Evolutionary conservation across 208 protist species (phyloP), one percentile per base, ranked within the genome.

Genomic region (Acanthamoeba lugdunensis): DNA sequence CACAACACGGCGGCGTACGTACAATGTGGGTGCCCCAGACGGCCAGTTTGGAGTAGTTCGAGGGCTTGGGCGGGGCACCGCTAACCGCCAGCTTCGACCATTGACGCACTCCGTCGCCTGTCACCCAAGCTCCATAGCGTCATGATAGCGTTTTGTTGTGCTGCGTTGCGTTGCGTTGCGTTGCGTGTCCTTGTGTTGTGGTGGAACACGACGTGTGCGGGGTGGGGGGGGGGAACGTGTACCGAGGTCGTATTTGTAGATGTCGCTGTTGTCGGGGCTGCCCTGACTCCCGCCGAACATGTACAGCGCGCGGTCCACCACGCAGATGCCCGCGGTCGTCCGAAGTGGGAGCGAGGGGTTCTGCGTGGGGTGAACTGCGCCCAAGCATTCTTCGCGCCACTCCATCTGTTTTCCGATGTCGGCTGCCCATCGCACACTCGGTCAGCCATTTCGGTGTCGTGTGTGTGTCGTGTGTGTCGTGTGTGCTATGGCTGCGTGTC

Each of bases 221-320:
- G 33, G 21, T 4, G 4, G 25, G 3, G 7, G 67, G 2, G 7
- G 5, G 28, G 28, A 33, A 21, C n/a, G 65, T 37, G 30, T 75
- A 77, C 69, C 69, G 69, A 81, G 30, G 16, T 81, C 73, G 41
- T 81, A 81, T 52, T 81, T 81, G 73, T 54, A 81, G 45, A 18
- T 45, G 28, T 81, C 45, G 73, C 21, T 52, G 21, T 18, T 54
- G 4, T 54, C 21, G 37, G 73, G 73, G 28, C 33, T 81, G 73
- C 73, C 73, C 41, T 48, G 7, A 9, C 73, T 81, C 21, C 73
- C 73, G 23, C 73, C 73, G 1, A n/a, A 81, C n/a, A 81, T 25
- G 41, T 28, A 81, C 6, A 50, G 5, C 5, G 37, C 41, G 37
- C 30, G 18, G 16, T 52, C 45, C 7, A 81, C 28, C 41, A 54